phyloP scores from a whole-genome alignment of 2,329 filamentous ascomycete species.

The Ilyonectria mors-panacis region DNA sequence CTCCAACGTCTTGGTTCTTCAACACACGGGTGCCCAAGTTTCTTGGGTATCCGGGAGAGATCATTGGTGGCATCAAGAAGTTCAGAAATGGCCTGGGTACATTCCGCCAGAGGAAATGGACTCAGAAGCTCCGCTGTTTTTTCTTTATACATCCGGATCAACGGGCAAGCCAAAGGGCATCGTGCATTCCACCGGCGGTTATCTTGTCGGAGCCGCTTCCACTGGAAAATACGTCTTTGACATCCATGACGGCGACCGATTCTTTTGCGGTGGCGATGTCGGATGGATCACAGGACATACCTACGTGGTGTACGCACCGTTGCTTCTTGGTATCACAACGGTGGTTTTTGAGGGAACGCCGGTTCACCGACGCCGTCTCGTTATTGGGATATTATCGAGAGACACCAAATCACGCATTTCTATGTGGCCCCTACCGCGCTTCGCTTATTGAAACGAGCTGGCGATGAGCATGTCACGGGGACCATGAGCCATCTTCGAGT shows the following conservation, averaged over 20 bases:
- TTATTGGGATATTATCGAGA: constrained; percentile 96
- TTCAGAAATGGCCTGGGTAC: constrained; percentile 92
- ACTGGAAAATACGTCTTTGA: constrained; percentile 98
- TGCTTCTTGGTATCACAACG: constrained; percentile 88
- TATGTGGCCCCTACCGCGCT: constrained; percentile 95
- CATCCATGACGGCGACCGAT: constrained; percentile 88
- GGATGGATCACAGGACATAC: constrained; percentile 98
- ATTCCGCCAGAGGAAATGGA: constrained; percentile 86
- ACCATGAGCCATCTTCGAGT: constrained; percentile 88
- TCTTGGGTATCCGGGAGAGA: constrained; percentile 89
- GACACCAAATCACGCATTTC: constrained; percentile 93
- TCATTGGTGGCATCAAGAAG: constrained; percentile 96
- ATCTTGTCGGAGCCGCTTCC: constrained; percentile 86
- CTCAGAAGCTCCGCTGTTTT: constrained; percentile 92
- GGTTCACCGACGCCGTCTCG: constrained; percentile 91
- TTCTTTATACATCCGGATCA: constrained; percentile 94
- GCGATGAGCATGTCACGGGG: constrained; percentile 82
- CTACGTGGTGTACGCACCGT: constrained; percentile 93
- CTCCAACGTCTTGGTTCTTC: constrained; percentile 85
- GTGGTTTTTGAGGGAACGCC: constrained; percentile 97
- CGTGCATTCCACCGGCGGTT: constrained; percentile 93
- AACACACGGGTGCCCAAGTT: constrained; percentile 89
- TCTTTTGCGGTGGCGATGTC: constrained; percentile 96
- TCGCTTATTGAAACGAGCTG: constrained; percentile 90
- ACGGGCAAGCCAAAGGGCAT: constrained; percentile 97